Percentiles rank a stretch among this genome's conserved stretches.
phyloP scores from a whole-genome alignment of 345 rosid genomes.

The Syzygium aromaticum region DNA sequence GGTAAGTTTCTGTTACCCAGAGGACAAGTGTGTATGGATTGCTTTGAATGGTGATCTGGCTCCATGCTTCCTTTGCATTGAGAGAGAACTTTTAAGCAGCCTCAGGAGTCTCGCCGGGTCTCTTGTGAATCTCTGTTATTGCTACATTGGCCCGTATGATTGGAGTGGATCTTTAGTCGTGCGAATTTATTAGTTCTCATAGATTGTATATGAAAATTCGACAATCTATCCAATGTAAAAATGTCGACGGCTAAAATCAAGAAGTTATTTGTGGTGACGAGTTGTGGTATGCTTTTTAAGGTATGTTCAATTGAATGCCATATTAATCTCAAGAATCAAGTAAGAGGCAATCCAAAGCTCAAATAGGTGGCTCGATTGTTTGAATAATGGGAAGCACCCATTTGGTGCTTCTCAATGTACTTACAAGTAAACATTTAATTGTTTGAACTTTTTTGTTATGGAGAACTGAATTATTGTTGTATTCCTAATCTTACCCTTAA shows the following conservation, averaged over 20 bases:
- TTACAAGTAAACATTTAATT: background rate
- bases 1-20: slow-evolving; percentile 39
- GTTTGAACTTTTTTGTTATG: background rate
- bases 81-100: background rate
- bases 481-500: background rate
- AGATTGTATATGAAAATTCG: background rate
- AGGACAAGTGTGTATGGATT: background rate
- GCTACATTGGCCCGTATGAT: background rate
- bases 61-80: background rate
- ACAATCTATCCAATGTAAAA: background rate
- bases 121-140: background rate
- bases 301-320: background rate
- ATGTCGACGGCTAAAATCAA: background rate
- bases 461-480: background rate
- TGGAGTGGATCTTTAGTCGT: background rate
- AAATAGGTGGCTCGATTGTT: background rate
- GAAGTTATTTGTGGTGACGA: background rate
- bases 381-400: background rate
- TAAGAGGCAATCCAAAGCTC: background rate
- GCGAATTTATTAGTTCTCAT: background rate
- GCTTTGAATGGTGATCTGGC: background rate
- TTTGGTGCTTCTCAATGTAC: background rate
- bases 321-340: background rate
- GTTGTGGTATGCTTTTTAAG: background rate
- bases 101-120: background rate